Conservation (phyloP, 164 flowering plant genomes). For the Aristolochia californica region DNA sequence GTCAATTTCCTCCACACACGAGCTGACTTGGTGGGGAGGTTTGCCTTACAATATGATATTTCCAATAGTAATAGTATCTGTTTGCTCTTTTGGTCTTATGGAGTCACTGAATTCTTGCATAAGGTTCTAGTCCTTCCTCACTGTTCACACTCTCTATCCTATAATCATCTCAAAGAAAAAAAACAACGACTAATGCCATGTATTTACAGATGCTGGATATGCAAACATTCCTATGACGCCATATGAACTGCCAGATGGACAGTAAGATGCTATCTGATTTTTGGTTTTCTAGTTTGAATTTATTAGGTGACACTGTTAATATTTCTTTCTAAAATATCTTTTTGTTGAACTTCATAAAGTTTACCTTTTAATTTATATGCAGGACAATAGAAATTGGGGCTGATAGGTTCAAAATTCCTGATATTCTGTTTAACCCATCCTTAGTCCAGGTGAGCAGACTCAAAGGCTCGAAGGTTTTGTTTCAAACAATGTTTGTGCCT, state of each 20-base stretch:
- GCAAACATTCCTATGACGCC: conserved; percentile 94
- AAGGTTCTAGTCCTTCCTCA: too few species aligned
- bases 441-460: conserved; percentile 51
- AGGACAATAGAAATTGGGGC: conserved; percentile 97
- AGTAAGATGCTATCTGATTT: conserved; percentile 39
- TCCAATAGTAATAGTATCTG: too few species aligned
- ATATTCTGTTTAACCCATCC: conserved; percentile 86
- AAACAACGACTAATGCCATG: too few species aligned
- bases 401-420: conserved; percentile 94
- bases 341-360: background rate
- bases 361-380: conserved; percentile 7
- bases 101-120: too few species aligned
- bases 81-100: too few species aligned
- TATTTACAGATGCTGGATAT: conserved; percentile 60
- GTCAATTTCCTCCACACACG: too few species aligned
- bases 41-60: too few species aligned
- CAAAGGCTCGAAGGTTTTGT: background rate
- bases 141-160: too few species aligned
- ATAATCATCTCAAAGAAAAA: too few species aligned
- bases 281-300: background rate
- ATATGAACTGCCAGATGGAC: conserved; percentile 99
- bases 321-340: background rate
- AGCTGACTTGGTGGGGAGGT: too few species aligned
- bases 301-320: background rate
- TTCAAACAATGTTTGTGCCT: too few species aligned